Percentiles rank a stretch among this genome's conserved stretches.
Conservation (phyloP, 2,329 filamentous ascomycete genomes). For the Coniochaeta sp. region DNA sequence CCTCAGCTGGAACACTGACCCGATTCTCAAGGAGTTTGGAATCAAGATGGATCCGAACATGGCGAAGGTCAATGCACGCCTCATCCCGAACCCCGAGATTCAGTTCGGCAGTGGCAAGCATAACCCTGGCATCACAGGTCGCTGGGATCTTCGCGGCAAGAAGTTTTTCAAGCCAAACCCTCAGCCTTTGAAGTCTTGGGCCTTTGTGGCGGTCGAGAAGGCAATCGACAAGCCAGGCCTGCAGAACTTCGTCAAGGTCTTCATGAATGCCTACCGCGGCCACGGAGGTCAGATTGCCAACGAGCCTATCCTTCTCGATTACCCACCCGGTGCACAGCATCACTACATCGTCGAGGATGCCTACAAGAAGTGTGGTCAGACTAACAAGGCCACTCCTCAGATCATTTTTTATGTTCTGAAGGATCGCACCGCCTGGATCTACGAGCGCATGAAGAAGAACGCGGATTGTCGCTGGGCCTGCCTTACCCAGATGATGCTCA, state of each 20-base stretch:
- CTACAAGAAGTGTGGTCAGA: slow-evolving; percentile 46
- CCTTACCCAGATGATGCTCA: slow-evolving; percentile 75
- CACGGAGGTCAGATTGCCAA: slow-evolving; percentile 39
- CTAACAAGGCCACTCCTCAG: slow-evolving; percentile 54
- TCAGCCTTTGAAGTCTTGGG: slow-evolving; percentile 63
- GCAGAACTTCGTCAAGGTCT: slow-evolving; percentile 44
- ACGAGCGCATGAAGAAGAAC: slow-evolving; percentile 83
- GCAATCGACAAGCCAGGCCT: slow-evolving; percentile 47
- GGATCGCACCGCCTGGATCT: slow-evolving; percentile 63
- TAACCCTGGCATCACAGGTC: slow-evolving; percentile 60
- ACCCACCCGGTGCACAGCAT: slow-evolving; percentile 21
- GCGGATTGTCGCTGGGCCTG: slow-evolving; percentile 81
- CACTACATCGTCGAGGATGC: slow-evolving; percentile 46
- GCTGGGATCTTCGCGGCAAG: slow-evolving; percentile 82
- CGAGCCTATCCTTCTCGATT: slow-evolving; percentile 28
- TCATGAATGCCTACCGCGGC: slow-evolving; percentile 35
- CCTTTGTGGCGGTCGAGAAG: slow-evolving; percentile 58
- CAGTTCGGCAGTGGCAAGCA: slow-evolving; percentile 50
- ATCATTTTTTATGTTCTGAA: slow-evolving; percentile 74
- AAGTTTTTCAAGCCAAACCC: slow-evolving; percentile 65
- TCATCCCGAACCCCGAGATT: slow-evolving; percentile 66
- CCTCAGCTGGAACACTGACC: slow-evolving; percentile 62
- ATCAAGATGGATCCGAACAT: slow-evolving; percentile 60
- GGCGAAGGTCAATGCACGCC: slow-evolving; percentile 59
- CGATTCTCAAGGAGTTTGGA: slow-evolving; percentile 65